Base-by-base conservation (phyloP, 805 yeast genomes). In the Metschnikowia amazonensis region DNA sequence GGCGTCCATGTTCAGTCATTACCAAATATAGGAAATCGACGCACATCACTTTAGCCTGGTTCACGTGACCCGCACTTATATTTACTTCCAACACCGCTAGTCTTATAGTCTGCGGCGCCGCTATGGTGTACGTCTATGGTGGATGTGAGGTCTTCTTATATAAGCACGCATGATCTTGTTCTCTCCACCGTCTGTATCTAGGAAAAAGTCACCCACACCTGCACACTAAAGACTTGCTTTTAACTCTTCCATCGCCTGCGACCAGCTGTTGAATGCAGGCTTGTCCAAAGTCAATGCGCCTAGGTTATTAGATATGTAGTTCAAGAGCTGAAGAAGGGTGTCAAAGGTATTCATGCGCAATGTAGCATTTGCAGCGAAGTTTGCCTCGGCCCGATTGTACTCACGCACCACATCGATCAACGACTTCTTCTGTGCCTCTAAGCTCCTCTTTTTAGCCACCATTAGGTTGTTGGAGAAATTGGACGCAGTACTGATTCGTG, bases 381-480 rank as follows among this genome's bases (percentile, higher is more conserved):
- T 61, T 42, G 48, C 55, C 51, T 70, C 75, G 18, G 58, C 51
- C 35, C 27, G 30, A 46, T 59, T 60, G 18, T 64, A 61, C 29
- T 62, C 62, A 23, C 51, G 55, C 16, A 58, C 56, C 29, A 65
- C 43, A 31, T 47, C 52, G 42, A 52, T 46, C 45, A 50, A 36
- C 38, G 56, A 33, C 27, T 27, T 45, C 38, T 50, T 58, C 33
- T 44, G 44, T 2, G 36, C 39, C 37, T 49, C 51, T 17, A 52
- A 45, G 11, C 42, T 41, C 36, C 42, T 49, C 34, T 48, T 52
- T 44, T 58, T 53, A 31, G 65, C 64, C 10, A 63, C 49, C 33
- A 65, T 52, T 20, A 64, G 53, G 47, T 62, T 62, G 38, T 59
- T 58, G 43, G 63, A 64, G 60, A 61, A 66, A 50, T 60, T 66